Conservation (phyloP, 441 rosid genomes). For the Pelargonium fulgidum region DNA sequence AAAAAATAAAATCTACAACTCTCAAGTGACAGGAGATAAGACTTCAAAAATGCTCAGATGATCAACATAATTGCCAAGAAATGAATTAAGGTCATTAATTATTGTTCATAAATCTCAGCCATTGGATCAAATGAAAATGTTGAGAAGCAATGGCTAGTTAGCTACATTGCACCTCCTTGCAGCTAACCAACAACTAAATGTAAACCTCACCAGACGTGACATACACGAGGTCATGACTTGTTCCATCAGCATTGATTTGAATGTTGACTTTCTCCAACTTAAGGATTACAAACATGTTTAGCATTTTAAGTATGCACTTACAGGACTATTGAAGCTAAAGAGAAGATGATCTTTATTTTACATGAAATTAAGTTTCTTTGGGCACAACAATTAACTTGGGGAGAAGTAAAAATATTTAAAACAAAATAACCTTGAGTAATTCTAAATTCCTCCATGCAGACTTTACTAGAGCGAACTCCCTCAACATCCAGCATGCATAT, state of each 20-base stretch:
- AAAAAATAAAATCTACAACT: background rate
- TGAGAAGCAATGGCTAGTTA: background rate
- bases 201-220: background rate
- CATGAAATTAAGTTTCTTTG: background rate
- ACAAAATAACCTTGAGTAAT: background rate
- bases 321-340: background rate
- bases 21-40: background rate
- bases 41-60: background rate
- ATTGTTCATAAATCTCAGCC: background rate
- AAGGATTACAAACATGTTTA: background rate
- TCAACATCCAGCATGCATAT: background rate
- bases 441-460: background rate
- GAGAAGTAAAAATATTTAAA: background rate
- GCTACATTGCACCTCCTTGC: background rate
- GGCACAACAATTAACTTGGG: background rate
- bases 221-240: background rate
- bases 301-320: conserved; percentile 1
- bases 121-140: background rate
- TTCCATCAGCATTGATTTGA: background rate
- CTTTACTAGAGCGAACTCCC: background rate
- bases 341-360: background rate
- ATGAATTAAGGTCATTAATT: too few species aligned
- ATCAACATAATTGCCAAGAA: background rate
- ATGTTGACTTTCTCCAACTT: background rate
- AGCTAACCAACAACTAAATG: background rate